Base-by-base conservation (phyloP, 352 stramenopile genomes). In the Phytopythium cucurbitacearum region DNA sequence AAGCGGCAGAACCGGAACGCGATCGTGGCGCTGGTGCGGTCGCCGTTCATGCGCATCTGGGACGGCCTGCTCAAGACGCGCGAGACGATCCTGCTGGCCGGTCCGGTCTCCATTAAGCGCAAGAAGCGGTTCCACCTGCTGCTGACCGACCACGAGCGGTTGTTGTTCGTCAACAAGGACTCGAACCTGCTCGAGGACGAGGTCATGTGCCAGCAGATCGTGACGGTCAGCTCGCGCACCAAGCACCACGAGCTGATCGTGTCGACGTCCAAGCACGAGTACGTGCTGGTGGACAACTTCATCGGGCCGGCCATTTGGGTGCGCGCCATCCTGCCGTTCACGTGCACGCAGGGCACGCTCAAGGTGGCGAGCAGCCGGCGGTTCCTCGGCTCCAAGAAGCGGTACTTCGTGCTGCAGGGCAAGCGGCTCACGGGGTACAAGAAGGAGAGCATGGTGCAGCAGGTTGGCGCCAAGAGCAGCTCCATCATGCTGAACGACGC, bases 131-230 rank as follows among this genome's bases (percentile, higher is more conserved):
- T 86, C 59, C 83, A 94, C 56, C 49, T 94, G 56, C 60, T 94
- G 48, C 72, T 94, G 40, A 94, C 83, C 38, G 79, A 91, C 56
- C 80, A 94, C 64, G 83, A 94, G 62, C 83, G 83, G 9, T 65
- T 94, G 49, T 65, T 94, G 34, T 89, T 94, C 67, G 76, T 94
- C 57, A 94, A 94, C 75, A 89, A 89, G 64, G 81, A 89, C 49
- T 89, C 80, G 64, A 94, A 94, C 67, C 76, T 89, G 76, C 76
- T 94, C 65, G 83, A 94, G 53, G 83, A 94, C 62, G 83, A 94
- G 64, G 83, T 94, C 66, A 89, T 94, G 75, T 91, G 83, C 68
- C 80, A 76, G 10, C 83, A 91, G 54, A 90, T 94, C 57, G 80
- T 94, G 60, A 94, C 83, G 4, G 80, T 94, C 56, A 94, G 83